Evolutionary conservation across 1,139 yeast genomes (phyloP), one percentile per base, ranked within the genome.

Genomic region (Candida pseudoviswanathii): DNA sequence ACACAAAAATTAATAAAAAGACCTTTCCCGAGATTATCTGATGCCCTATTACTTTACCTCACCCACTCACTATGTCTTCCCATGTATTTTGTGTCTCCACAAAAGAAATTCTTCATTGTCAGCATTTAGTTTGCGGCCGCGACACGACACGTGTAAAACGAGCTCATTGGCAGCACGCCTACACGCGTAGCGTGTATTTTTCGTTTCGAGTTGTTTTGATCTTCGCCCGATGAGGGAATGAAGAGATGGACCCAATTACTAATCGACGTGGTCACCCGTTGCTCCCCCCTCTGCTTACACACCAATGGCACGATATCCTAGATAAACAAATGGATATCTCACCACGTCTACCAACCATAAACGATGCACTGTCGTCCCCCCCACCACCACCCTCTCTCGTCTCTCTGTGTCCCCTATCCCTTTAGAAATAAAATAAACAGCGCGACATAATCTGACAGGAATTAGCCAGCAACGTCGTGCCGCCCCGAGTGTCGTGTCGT

Each of bases 101-200:
- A 36, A 36, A 36, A 3, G 25, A 21, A 36, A 36, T 32, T 33
- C 16, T 33, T 33, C 21, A n/a, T 33, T 33, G 7, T 33, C 8
- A 25, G 21, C 4, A 33, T 25, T 25, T 37, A 8, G 37, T 37
- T 37, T 37, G 41, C 8, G 9, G 30, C 6, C 30, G 41, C 27
- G 41, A 37, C 41, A 37, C 41, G 41, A 37, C 41, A 37, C 41
- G 41, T 37, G 22, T 37, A n/a, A 36, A 36, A 37, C 10, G 21
- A 33, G 11, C 10, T 10, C 30, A 37, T 36, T 36, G 27, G 40
- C 4, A 10, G 21, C 9, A 5, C n/a, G 10, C 11, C 16, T 36
- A 37, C 7, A 37, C 41, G 41, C 41, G 41, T 37, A 25, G 30
- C 41, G 41, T 37, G 41, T 36, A 22, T 22, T 22, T 3, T 27